Base-by-base conservation (phyloP, 176 grass and related monocot genomes). In the Otatea glauca region DNA sequence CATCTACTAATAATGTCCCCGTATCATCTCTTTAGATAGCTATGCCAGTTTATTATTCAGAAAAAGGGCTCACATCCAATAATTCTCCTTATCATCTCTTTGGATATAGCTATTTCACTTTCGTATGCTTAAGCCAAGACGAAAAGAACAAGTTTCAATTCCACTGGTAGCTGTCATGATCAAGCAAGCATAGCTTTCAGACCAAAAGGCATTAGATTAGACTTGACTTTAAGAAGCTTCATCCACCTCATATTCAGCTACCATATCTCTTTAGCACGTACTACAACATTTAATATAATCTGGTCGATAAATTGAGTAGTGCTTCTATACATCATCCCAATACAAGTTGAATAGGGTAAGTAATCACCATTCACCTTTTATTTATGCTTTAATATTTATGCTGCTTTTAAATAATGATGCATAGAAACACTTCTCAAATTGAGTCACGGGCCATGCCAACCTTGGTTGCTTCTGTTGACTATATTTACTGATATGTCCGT, bases 151-250 rank as follows among this genome's bases (percentile, higher is more conserved):
- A 37, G 48, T 24, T 18, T 45, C 61, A 58, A 25, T 81, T 81
- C 77, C 38, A 81, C 27, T 65, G 4, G 14, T 81, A 68, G 78
- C 50, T 82, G 70, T 91, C 89, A 77, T 85, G 34, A 81, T 85
- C 76, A 85, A 79, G 61, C 76, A 76, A 68, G 56, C 39, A 53
- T 81, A 42, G 63, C 76, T 85, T 91, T 88, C 76, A 81, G 65
- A 84, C 81, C 41, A 85, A 81, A 88, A 84, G 70, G 20, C 55
- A 65, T 75, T 80, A 62, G 49, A 88, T 91, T 84, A 88, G 76
- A 85, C 43, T 58, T 51, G 76, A 72, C 70, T 88, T 88, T 87
- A 60, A 70, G 62, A 76, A 88, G 63, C 68, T 73, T 67, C 43
- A 51, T 88, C 58, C 27, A 80, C 14, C 27, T 85, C 76, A 77